These are phyloP conservation scores for Camellia lanceoleosa DNA, from an alignment of 148 eudicot species.

Conservation along the genomic window DNA sequence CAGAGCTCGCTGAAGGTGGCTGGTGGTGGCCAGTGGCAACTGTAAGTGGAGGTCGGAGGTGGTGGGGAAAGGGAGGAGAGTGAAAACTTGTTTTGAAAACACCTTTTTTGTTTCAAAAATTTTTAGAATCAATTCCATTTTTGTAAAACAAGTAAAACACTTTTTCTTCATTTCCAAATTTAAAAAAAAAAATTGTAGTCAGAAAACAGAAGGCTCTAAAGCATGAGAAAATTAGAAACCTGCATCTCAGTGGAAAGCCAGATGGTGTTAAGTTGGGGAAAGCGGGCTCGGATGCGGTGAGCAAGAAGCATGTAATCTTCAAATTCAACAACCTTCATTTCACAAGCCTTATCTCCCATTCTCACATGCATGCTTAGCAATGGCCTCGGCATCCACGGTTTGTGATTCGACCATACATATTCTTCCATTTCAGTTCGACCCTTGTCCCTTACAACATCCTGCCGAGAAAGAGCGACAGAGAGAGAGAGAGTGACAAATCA, in stretches of 20 bases:
- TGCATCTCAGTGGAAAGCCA: slow-evolving; percentile 99
- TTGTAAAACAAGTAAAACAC: too few relatives aligned
- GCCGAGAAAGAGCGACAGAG: background rate
- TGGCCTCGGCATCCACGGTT: slow-evolving; percentile 88
- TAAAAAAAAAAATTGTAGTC: too few relatives aligned
- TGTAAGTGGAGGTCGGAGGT: too few relatives aligned
- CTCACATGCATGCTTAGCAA: slow-evolving; percentile 89
- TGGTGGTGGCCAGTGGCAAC: too few relatives aligned
- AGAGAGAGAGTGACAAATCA: too few relatives aligned
- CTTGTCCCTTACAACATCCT: slow-evolving; percentile 29
- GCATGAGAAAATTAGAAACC: slow-evolving; percentile 24
- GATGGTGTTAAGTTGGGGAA: slow-evolving; percentile 64
- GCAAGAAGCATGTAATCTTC: slow-evolving; percentile 80
- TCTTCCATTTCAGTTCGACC: slow-evolving; percentile 48
- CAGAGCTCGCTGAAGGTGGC: too few relatives aligned
- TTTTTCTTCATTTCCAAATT: too few relatives aligned
- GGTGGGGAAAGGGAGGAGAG: too few relatives aligned
- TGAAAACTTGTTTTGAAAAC: too few relatives aligned
- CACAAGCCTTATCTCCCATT: slow-evolving; percentile 96
- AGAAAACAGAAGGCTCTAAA: background rate
- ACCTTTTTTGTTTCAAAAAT: too few relatives aligned
- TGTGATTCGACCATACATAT: slow-evolving; percentile 79
- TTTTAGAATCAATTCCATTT: too few relatives aligned
- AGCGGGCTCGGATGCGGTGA: slow-evolving; percentile 46
- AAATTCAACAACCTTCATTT: slow-evolving; percentile 85